Percentiles rank a stretch among this genome's conserved stretches.
phyloP scores from a whole-genome alignment of 2,329 filamentous ascomycete genomes.

The Acarospora socialis region DNA sequence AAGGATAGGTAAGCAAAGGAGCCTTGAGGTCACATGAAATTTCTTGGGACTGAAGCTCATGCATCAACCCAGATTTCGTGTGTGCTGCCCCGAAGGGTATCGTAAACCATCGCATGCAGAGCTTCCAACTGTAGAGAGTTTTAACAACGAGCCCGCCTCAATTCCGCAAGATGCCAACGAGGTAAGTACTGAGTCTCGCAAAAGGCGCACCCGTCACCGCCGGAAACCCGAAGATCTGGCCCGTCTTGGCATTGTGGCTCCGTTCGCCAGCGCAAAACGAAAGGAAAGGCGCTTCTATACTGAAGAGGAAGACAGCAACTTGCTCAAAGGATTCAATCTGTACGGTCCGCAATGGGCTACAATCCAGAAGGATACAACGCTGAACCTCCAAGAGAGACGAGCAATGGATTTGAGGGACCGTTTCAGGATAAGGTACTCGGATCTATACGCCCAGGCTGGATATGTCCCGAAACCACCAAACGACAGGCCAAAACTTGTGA shows the following conservation, averaged over 20 bases:
- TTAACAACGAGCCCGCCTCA: constrained; percentile 11
- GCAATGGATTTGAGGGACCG: constrained; percentile 48
- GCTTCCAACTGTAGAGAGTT: constrained; percentile 1
- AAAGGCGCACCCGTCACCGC: no score
- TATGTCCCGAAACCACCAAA: constrained; percentile 18
- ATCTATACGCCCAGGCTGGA: constrained; percentile 38
- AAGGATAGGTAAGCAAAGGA: constrained; percentile 39
- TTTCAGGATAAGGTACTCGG: constrained; percentile 45
- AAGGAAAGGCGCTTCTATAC: constrained; percentile 45
- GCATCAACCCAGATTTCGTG: constrained; percentile 35
- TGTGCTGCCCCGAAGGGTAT: constrained; percentile 38
- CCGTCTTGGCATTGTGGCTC: constrained; percentile 34
- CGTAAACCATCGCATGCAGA: constrained; percentile 15
- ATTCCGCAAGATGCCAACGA: constrained; percentile 12
- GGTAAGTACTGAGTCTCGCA: no score
- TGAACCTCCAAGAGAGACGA: constrained; percentile 37
- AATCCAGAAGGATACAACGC: constrained; percentile 40
- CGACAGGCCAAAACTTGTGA: no score
- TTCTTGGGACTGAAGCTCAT: constrained; percentile 12
- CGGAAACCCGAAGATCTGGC: no score
- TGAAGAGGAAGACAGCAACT: constrained; percentile 40
- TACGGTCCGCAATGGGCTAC: constrained; percentile 46
- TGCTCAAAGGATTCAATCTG: constrained; percentile 43
- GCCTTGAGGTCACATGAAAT: constrained; percentile 16
- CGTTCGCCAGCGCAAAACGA: constrained; percentile 32